Base-by-base conservation (phyloP, 306 rosid genomes). In the Lupinus albus region DNA sequence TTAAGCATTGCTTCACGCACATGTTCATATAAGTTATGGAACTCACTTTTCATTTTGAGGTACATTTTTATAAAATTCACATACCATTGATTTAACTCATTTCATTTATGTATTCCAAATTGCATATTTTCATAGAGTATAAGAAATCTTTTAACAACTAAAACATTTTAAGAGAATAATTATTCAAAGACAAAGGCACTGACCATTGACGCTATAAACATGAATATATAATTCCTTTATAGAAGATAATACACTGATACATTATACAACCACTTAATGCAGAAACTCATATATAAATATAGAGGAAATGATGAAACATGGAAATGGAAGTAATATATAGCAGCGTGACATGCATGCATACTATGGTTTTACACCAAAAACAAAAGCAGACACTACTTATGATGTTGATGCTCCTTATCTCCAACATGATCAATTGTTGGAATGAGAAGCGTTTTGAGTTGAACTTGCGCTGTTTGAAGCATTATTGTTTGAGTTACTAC, bases 401-500 rank as follows among this genome's bases (percentile, higher is more conserved):
- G 79, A 10, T 9, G 12, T 2, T 80, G 75, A 76, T 71, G 67
- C 77, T 64, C 36, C 55, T 8, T 38, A 35, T 73, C 42, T 62
- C 69, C 74, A 73, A 39, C 56, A 41, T 13, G 67, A 30, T 84
- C 71, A 91, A 68, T 83, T 82, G 81, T 70, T 71, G 64, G 96
- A 89, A 76, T 75, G 33, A 11, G 92, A 84, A 73, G 82, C 71
- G 63, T 89, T 85, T 28, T 63, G 76, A 72, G 16, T 49, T 21
- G 94, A 84, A 59, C 70, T 42, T 13, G 96, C 81, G 79, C 70
- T 86, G 71, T 66, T 84, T 64, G 85, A 13, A 53, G 69, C 79
- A 72, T 78, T 83, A 58, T 9, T 38, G 17, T 80, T 83, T 7
- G 73, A 1, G 46, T 78, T 81, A 10, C 77, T 25, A 25, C 4